These are phyloP conservation scores for Azolla pinnata DNA, from an alignment of 75 land plant species.

Conservation along the genomic window DNA sequence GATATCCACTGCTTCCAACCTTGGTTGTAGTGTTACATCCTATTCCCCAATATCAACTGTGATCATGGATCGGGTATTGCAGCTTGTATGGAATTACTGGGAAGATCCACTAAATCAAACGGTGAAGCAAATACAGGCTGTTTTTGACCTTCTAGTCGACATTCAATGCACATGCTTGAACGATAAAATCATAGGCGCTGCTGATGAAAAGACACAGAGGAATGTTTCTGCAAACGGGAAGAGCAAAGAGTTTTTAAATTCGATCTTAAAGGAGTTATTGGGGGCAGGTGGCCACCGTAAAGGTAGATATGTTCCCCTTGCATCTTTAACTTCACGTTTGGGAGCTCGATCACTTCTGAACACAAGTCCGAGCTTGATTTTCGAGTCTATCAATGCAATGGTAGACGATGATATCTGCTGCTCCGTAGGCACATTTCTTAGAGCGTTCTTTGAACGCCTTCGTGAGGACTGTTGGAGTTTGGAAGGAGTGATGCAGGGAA, in stretches of 20 bases:
- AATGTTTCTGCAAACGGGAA: constrained; percentile 12
- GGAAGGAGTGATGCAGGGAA: constrained; percentile 57
- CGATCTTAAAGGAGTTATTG: constrained; percentile 56
- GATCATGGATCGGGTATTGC: constrained; percentile 51
- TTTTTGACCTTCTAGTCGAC: constrained; percentile 85
- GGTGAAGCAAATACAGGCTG: constrained; percentile 84
- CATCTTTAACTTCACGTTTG: constrained; percentile 65
- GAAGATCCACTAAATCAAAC: constrained; percentile 98
- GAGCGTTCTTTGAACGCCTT: constrained; percentile 79
- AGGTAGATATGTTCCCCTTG: constrained; percentile 92
- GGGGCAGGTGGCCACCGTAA: constrained; percentile 72
- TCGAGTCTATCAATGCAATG: constrained; percentile 60
- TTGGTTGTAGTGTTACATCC: constrained; percentile 3
- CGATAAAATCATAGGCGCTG: neutral
- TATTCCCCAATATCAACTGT: constrained; percentile 54
- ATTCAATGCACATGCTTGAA: constrained; percentile 32
- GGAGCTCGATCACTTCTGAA: constrained; percentile 59
- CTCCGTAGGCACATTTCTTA: constrained; percentile 84
- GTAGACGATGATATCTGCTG: constrained; percentile 97
- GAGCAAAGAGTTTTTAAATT: constrained; percentile 31
- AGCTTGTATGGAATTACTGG: constrained; percentile 94
- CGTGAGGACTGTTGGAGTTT: constrained; percentile 88
- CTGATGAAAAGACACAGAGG: neutral
- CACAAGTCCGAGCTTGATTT: constrained; percentile 57
- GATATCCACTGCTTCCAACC: constrained; percentile 1